phyloP scores from a whole-genome alignment of 116 monocot species.

The Zostera marina region DNA sequence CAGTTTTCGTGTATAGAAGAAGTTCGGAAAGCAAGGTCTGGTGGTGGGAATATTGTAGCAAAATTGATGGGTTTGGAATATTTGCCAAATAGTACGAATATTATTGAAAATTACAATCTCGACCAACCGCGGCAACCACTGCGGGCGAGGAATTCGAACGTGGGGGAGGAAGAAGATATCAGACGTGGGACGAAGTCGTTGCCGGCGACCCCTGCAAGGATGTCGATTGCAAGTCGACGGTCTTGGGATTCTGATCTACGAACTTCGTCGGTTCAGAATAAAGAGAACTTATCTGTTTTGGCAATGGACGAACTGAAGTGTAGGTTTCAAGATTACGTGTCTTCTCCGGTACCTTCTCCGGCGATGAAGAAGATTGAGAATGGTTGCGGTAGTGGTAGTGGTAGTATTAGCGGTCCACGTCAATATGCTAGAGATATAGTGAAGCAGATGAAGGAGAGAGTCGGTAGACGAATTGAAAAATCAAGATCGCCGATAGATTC shows the following conservation, averaged over 20 bases:
- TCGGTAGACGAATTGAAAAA: too few relatives aligned
- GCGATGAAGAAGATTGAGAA: conserved; percentile 17
- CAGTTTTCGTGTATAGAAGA: conserved; percentile 3
- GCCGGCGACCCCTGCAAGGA: conserved; percentile 11
- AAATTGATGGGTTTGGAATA: conserved; percentile 73
- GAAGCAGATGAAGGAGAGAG: conserved; percentile 4
- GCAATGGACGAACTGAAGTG: background rate
- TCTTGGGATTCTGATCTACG: background rate
- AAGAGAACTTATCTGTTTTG: background rate
- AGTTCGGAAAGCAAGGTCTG: conserved; percentile 1
- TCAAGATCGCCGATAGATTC: too few relatives aligned
- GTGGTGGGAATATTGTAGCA: conserved; percentile 47
- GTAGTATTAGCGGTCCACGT: conserved; percentile 4
- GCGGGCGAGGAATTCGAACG: conserved; percentile 5
- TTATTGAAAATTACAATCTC: too few relatives aligned
- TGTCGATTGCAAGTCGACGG: background rate
- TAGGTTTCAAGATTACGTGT: background rate
- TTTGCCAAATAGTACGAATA: conserved; percentile 8
- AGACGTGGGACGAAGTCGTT: conserved; percentile 31
- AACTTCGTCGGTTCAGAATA: background rate
- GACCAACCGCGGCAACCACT: background rate
- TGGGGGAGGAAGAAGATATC: background rate
- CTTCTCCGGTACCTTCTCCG: background rate
- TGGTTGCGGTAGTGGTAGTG: background rate
- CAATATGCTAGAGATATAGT: conserved; percentile 14